Evolutionary conservation across 1,139 yeast genomes (phyloP).

Genomic region (Debaryomyces udenii): DNA sequence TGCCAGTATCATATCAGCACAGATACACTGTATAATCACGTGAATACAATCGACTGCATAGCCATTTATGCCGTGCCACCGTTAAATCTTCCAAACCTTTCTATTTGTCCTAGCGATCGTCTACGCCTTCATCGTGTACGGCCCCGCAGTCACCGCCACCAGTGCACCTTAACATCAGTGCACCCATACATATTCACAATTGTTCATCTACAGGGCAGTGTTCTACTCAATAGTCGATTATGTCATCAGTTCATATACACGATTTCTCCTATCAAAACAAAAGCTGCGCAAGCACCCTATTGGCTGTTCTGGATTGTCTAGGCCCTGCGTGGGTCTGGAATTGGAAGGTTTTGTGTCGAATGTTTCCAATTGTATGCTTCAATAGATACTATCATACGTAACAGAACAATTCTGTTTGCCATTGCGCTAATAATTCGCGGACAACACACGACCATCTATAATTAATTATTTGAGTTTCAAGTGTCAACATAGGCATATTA

Average conservation of each 20-base stretch:
- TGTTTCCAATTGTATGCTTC: neutral
- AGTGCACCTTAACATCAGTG: too few species aligned
- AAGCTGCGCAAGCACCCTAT: neutral
- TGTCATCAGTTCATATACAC: too few species aligned
- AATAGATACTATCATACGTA: slow-evolving; percentile 1
- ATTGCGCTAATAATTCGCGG: slow-evolving; percentile 3
- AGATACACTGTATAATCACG: too few species aligned
- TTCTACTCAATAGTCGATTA: neutral
- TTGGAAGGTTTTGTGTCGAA: slow-evolving; percentile 5
- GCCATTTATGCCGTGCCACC: too few species aligned
- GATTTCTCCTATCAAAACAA: too few species aligned
- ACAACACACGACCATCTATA: slow-evolving; percentile 8
- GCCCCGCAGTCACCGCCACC: too few species aligned
- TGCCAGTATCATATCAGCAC: too few species aligned
- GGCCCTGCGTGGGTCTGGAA: slow-evolving; percentile 6
- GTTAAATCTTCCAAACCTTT: too few species aligned
- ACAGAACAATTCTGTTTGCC: slow-evolving; percentile 4
- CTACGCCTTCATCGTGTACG: too few species aligned
- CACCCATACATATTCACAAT: neutral
- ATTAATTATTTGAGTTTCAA: slow-evolving; percentile 7
- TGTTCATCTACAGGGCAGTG: neutral
- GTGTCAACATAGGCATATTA: slow-evolving; percentile 7
- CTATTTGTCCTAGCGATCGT: too few species aligned
- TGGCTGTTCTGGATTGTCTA: neutral
- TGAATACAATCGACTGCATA: too few species aligned